A percentile compares a stretch with the other conserved stretches of the same genome.
Conservation (phyloP, 208 protist genomes). For the Vickermania spadyakhi region DNA sequence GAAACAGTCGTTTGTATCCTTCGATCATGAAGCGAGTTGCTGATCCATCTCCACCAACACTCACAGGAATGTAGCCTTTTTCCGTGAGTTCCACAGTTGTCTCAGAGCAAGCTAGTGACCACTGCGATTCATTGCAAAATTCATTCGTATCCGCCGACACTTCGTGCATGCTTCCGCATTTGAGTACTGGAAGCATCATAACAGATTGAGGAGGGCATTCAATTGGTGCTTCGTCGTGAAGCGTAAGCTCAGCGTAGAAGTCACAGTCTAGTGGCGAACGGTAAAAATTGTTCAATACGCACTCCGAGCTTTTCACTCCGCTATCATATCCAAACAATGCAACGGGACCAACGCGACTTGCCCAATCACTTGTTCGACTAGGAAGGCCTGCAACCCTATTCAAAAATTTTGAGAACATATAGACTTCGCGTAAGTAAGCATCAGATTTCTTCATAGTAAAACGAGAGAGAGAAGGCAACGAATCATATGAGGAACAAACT, state of each 20-base stretch:
- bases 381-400: conserved; percentile 36
- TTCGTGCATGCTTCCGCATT: conserved; percentile 53
- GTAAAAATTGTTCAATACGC: conserved; percentile 47
- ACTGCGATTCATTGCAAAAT: conserved; percentile 5
- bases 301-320: conserved; percentile 13
- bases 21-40: conserved; percentile 73
- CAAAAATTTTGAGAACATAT: conserved; percentile 77
- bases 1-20: conserved; percentile 68
- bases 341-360: conserved; percentile 53
- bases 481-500: too few species aligned
- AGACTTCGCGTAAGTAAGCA: too few species aligned
- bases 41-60: conserved; percentile 57
- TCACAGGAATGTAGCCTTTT: conserved; percentile 74
- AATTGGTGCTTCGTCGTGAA: conserved; percentile 56
- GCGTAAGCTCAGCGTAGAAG: conserved; percentile 67
- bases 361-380: conserved; percentile 59
- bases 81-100: conserved; percentile 59
- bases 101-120: conserved; percentile 47
- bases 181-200: conserved; percentile 63
- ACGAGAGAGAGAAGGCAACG: too few species aligned
- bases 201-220: conserved; percentile 74
- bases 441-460: too few species aligned
- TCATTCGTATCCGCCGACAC: not conserved
- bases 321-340: conserved; percentile 60
- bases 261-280: conserved; percentile 52